Evolutionary conservation across 495 filamentous ascomycete genomes (phyloP).

Genomic region (Apiosordaria backusii): DNA sequence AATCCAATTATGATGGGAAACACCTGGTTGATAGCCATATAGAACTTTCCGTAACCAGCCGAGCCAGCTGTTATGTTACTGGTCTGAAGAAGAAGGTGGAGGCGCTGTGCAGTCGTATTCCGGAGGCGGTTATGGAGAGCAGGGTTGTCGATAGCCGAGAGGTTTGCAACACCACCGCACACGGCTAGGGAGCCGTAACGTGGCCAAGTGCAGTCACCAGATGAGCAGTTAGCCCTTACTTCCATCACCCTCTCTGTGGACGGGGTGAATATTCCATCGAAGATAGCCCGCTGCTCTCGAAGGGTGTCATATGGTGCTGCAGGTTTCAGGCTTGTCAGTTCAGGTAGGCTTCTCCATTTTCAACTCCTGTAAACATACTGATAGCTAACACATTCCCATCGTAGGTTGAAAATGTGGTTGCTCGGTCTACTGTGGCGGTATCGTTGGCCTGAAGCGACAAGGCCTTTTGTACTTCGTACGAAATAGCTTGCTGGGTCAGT

Average conservation of each 20-base stretch:
- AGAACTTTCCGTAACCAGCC: conserved; percentile 4
- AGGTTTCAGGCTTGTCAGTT: not conserved
- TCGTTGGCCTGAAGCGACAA: conserved; percentile 33
- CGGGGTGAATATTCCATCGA: conserved; percentile 35
- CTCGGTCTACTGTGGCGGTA: conserved; percentile 28
- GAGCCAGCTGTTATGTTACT: conserved; percentile 6
- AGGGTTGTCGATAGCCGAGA: conserved; percentile 19
- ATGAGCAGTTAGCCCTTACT: conserved; percentile 31
- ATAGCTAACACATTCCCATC: conserved; percentile 13
- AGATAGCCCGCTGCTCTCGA: conserved; percentile 34
- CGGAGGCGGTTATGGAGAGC: conserved; percentile 7
- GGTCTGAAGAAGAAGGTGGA: conserved; percentile 11
- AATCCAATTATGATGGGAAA: conserved; percentile 17
- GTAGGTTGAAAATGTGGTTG: conserved; percentile 17
- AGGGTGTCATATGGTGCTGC: conserved; percentile 26
- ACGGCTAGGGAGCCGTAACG: conserved; percentile 42
- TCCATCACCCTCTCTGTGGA: conserved; percentile 15
- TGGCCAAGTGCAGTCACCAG: conserved; percentile 44
- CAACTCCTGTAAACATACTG: not conserved
- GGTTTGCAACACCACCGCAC: conserved; percentile 40
- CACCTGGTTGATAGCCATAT: conserved; percentile 1
- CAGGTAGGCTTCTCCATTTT: not conserved
- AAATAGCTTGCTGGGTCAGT: conserved; percentile 43
- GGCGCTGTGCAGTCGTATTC: conserved; percentile 8
- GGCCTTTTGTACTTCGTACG: conserved; percentile 26